phyloP scores from a whole-genome alignment of 805 yeast genomes.

The Starmera amethionina region DNA sequence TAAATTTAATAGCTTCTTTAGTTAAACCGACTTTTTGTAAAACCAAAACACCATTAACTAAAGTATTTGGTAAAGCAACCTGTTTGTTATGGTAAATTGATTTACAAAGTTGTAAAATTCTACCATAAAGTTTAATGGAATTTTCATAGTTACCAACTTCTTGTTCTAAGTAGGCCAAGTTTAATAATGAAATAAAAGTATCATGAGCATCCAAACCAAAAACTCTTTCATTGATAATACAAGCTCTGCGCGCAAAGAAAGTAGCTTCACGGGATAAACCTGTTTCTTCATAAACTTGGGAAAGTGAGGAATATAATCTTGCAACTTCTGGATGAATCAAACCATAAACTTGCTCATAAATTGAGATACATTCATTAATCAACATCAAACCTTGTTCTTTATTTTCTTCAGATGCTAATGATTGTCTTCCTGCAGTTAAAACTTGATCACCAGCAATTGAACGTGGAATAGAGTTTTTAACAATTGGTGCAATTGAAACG shows the following conservation, averaged over 20 bases:
- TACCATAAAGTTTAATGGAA: constrained; percentile 50
- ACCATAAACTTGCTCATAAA: constrained; percentile 81
- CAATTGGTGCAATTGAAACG: constrained; percentile 63
- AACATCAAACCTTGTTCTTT: constrained; percentile 49
- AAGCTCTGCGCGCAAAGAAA: constrained; percentile 55
- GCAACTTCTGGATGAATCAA: constrained; percentile 72
- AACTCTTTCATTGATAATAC: constrained; percentile 68
- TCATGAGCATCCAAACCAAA: constrained; percentile 76
- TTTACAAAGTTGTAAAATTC: constrained; percentile 52
- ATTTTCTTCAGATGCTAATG: constrained; percentile 8
- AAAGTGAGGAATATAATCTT: constrained; percentile 52
- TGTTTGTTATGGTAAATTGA: constrained; percentile 44
- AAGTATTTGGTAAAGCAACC: constrained; percentile 58
- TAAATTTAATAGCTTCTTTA: constrained; percentile 40
- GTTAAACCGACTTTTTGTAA: constrained; percentile 42
- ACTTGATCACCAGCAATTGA: constrained; percentile 68
- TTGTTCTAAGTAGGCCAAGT: constrained; percentile 66
- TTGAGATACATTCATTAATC: constrained; percentile 57
- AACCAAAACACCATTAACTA: constrained; percentile 50
- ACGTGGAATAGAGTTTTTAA: constrained; percentile 60
- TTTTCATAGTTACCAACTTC: constrained; percentile 47
- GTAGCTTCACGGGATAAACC: constrained; percentile 51
- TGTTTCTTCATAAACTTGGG: constrained; percentile 56
- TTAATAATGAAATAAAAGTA: constrained; percentile 59
- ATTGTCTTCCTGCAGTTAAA: constrained; percentile 47